Base-by-base conservation (phyloP, 106 monocot genomes). In the Acorus calamus region DNA sequence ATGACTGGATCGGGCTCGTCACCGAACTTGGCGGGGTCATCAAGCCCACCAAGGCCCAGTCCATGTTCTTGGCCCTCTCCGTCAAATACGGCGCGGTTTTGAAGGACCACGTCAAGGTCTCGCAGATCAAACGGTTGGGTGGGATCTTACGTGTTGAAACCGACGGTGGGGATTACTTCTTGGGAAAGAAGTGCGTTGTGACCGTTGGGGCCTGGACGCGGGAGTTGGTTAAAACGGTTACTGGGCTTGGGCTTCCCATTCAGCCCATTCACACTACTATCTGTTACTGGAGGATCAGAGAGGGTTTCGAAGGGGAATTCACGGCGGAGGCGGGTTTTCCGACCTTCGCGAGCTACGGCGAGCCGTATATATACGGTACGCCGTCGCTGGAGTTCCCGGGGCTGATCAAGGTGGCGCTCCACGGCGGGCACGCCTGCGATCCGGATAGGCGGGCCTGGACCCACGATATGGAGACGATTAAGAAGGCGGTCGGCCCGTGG, bases 51-150 rank as follows among this genome's bases (percentile, higher is more conserved):
- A 93, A 98, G 59, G 87, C 96, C 2, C 85, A 92, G 14, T 75
- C 96, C 49, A 92, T 98, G 96, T 98, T 98, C 66, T 92, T 91
- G 53, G 7, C 78, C 6, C 78, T 91, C n/a, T 87, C 96, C n/a
- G 13, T 59, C 8, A 65, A 50, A 4, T 48, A 49, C 0, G 87
- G 96, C 0, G 90, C 91, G 2, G 63, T 79, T 6, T 42, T 98
- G 6, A 78, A 53, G 52, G 96, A 98, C 70, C 80, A 62, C 50
- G 43, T 53, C 3, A 64, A 83, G 66, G 85, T 88, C 3, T 58
- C 12, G 0, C 68, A 14, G 7, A 81, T 88, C 67, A 5, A 58
- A 12, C 76, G 48, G 46, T 69, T 46, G 0, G 68, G 64, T 3
- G 56, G 50, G 4, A 44, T 42, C 8, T 13, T 88, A n/a, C 3